phyloP scores from a whole-genome alignment of 495 filamentous ascomycete species.

The Thozetella sp. region DNA sequence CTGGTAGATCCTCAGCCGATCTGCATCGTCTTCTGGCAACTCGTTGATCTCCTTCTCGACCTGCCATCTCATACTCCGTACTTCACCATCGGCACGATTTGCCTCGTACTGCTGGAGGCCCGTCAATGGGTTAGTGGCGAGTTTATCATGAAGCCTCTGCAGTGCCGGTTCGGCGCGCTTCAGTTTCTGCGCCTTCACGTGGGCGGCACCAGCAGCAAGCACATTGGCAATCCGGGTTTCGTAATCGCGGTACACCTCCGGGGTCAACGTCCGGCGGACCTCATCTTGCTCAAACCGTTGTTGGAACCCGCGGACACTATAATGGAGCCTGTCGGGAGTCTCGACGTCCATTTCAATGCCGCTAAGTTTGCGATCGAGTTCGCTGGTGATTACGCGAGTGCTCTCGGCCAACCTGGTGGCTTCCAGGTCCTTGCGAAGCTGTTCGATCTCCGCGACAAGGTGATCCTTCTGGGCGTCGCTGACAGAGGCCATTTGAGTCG shows the following conservation, averaged over 20 bases:
- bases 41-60: constrained; percentile 3
- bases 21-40: constrained; percentile 5
- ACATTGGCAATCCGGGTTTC: background rate
- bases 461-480: background rate
- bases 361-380: constrained; percentile 5
- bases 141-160: constrained; percentile 1
- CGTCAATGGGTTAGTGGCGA: constrained; percentile 2
- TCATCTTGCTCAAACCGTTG: constrained; percentile 5
- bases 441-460: constrained; percentile 6
- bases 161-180: background rate
- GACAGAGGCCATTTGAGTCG: constrained; percentile 3
- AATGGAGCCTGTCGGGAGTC: background rate
- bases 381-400: constrained; percentile 5
- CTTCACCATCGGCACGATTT: background rate
- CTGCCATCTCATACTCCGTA: constrained; percentile 3
- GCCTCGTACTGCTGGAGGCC: constrained; percentile 5
- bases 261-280: constrained; percentile 2
- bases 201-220: background rate
- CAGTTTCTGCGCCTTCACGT: constrained; percentile 7
- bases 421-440: constrained; percentile 6
- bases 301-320: constrained; percentile 3
- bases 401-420: background rate
- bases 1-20: constrained; percentile 3
- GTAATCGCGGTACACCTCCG: constrained; percentile 1
- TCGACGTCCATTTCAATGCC: constrained; percentile 4